Percentiles rank a stretch among this genome's conserved stretches.
Evolutionary conservation across 2,329 filamentous ascomycete species (phyloP).

Genomic region (Ophidiomyces ophidiicola): DNA sequence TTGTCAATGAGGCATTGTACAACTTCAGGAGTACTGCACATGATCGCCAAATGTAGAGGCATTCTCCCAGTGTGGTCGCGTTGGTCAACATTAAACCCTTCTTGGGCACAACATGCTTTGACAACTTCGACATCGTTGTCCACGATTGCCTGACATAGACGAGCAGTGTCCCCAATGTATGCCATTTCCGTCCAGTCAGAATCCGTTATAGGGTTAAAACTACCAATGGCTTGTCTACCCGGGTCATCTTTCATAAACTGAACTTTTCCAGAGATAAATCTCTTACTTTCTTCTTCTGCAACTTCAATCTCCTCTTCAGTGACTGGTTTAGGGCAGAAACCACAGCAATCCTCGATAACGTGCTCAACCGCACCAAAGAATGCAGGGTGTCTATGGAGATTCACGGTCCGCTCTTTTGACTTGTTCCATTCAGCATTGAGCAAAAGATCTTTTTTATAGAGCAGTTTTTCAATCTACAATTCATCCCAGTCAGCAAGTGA

Average conservation of each 20-base stretch:
- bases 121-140: slow-evolving; percentile 60
- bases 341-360: slow-evolving; percentile 70
- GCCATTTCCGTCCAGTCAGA: slow-evolving; percentile 84
- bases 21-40: slow-evolving; percentile 55
- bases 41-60: slow-evolving; percentile 64
- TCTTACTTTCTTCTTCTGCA: slow-evolving; percentile 58
- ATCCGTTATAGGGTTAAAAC: slow-evolving; percentile 68
- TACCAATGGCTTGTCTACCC: slow-evolving; percentile 59
- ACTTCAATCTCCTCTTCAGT: slow-evolving; percentile 61
- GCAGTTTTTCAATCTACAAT: slow-evolving; percentile 63
- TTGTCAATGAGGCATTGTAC: slow-evolving; percentile 59
- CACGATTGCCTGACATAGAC: slow-evolving; percentile 69
- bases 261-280: slow-evolving; percentile 62
- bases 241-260: slow-evolving; percentile 70
- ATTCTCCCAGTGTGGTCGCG: slow-evolving; percentile 69
- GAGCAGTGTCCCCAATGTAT: slow-evolving; percentile 66
- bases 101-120: slow-evolving; percentile 55
- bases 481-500: slow-evolving; percentile 29
- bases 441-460: slow-evolving; percentile 69
- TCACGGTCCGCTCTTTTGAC: slow-evolving; percentile 58
- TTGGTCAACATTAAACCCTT: slow-evolving; percentile 57
- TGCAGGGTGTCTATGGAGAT: slow-evolving; percentile 71
- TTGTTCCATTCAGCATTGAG: slow-evolving; percentile 83
- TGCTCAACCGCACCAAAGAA: slow-evolving; percentile 70
- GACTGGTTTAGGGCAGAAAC: slow-evolving; percentile 56